These are phyloP conservation scores for Epichloe hybrida DNA, from an alignment of 2,329 filamentous ascomycete genomes.

Conservation along the genomic window DNA sequence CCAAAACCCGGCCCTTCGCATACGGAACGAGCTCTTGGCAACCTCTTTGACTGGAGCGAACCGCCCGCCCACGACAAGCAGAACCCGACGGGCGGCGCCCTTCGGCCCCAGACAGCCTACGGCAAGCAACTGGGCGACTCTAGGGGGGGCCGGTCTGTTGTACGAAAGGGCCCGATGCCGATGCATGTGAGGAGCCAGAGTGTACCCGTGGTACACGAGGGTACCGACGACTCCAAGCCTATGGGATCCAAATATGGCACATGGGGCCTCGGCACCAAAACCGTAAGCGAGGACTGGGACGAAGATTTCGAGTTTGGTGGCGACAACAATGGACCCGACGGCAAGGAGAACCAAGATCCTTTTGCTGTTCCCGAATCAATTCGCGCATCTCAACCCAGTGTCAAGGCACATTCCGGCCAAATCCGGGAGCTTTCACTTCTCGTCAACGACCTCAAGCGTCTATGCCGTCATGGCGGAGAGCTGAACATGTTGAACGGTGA, in stretches of 20 bases:
- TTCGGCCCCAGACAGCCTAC: slow-evolving; percentile 60
- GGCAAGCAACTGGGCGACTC: slow-evolving; percentile 60
- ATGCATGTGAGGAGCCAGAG: slow-evolving; percentile 70
- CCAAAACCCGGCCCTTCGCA: slow-evolving; percentile 7
- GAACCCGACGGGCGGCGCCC: slow-evolving; percentile 42
- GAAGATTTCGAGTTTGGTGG: slow-evolving; percentile 71
- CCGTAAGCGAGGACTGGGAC: slow-evolving; percentile 76
- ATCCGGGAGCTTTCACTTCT: slow-evolving; percentile 68
- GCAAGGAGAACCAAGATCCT: slow-evolving; percentile 18
- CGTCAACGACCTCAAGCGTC: slow-evolving; percentile 70
- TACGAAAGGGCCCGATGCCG: slow-evolving; percentile 53
- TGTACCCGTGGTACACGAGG: slow-evolving; percentile 59
- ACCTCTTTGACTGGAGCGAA: slow-evolving; percentile 69
- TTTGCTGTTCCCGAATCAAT: slow-evolving; percentile 56
- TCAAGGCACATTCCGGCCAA: slow-evolving; percentile 72
- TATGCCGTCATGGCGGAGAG: slow-evolving; percentile 56
- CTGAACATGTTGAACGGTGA: slow-evolving; percentile 50
- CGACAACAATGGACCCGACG: slow-evolving; percentile 24
- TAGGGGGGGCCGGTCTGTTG: slow-evolving; percentile 57
- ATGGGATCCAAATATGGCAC: slow-evolving; percentile 62
- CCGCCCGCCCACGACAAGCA: slow-evolving; percentile 47
- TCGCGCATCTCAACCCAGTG: slow-evolving; percentile 66
- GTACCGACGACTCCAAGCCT: slow-evolving; percentile 38
- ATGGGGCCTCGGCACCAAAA: slow-evolving; percentile 69
- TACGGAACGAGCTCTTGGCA: slow-evolving; percentile 46